phyloP scores from a whole-genome alignment of 2,329 filamentous ascomycete genomes.

The Cytospora piceae region DNA sequence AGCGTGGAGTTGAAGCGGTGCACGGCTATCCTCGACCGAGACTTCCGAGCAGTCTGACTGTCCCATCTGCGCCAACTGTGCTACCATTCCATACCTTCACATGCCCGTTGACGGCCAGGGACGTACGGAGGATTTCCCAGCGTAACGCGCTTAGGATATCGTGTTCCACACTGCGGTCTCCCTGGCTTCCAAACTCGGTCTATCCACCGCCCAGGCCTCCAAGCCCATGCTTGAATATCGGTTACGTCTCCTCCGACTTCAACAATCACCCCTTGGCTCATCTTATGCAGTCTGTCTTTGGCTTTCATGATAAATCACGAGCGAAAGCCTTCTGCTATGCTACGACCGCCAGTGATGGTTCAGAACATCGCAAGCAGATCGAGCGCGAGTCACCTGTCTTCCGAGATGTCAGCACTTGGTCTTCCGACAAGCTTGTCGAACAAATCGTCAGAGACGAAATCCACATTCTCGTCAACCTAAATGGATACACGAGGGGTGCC shows the following conservation, averaged over 20 bases:
- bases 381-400: conserved; percentile 92
- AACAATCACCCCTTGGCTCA: conserved; percentile 98
- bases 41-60: conserved; percentile 71
- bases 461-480: conserved; percentile 95
- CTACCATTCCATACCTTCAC: conserved; percentile 98
- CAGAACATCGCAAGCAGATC: conserved; percentile 87
- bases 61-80: conserved; percentile 90
- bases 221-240: conserved; percentile 81
- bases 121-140: conserved; percentile 92
- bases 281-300: conserved; percentile 98
- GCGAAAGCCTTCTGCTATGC: conserved; percentile 94
- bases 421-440: conserved; percentile 78
- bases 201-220: conserved; percentile 87
- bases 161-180: conserved; percentile 80
- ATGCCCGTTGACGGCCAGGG: conserved; percentile 85
- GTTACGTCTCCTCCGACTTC: conserved; percentile 97
- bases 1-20: conserved; percentile 61
- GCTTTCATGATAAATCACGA: conserved; percentile 74
- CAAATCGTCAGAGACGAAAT: conserved; percentile 88
- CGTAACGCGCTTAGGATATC: conserved; percentile 93
- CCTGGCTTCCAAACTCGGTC: conserved; percentile 82
- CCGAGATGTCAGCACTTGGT: conserved; percentile 84
- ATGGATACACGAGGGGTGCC: conserved; percentile 96
- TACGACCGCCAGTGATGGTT: conserved; percentile 88
- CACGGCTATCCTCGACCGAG: conserved; percentile 71